A percentile compares a stretch with the other conserved stretches of the same genome.
phyloP scores from a whole-genome alignment of 768 basidiomycete species.

The Royoungia palumana region DNA sequence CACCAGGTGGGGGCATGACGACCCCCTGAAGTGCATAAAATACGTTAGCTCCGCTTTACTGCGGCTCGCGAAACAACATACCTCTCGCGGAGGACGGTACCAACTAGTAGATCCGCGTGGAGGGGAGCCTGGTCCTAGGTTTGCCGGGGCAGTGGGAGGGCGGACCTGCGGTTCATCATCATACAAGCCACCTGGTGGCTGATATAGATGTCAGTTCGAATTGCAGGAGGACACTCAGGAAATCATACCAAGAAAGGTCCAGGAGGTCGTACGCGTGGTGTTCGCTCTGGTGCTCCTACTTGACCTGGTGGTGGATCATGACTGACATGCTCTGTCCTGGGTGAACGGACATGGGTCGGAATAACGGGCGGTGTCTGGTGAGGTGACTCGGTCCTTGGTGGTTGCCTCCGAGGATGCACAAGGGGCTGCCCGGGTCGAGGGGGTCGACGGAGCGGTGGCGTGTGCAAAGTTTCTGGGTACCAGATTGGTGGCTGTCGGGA shows the following conservation, averaged over 20 bases:
- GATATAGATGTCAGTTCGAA: slow-evolving; percentile 4
- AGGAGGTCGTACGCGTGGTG: slow-evolving; percentile 24
- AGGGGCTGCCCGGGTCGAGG: slow-evolving; percentile 8
- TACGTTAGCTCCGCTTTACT: neutral
- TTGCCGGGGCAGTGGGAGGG: slow-evolving; percentile 24
- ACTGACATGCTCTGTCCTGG: neutral
- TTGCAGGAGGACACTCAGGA: neutral
- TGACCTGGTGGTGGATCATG: slow-evolving; percentile 12
- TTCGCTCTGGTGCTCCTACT: slow-evolving; percentile 14
- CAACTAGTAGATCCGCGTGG: slow-evolving; percentile 19
- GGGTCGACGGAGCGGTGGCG: slow-evolving; percentile 5
- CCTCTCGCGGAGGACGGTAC: slow-evolving; percentile 21
- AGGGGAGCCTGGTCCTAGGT: slow-evolving; percentile 16
- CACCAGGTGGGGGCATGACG: slow-evolving; percentile 25
- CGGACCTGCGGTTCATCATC: slow-evolving; percentile 8
- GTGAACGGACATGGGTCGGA: slow-evolving; percentile 5
- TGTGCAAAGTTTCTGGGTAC: slow-evolving; percentile 18
- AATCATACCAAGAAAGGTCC: slow-evolving; percentile 19
- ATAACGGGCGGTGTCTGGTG: slow-evolving; percentile 5
- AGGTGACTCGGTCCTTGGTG: neutral
- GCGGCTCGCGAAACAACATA: slow-evolving; percentile 5
- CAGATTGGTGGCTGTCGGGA: slow-evolving; percentile 22
- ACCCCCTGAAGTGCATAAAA: slow-evolving; percentile 14
- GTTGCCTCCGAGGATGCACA: neutral
- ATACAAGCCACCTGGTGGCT: slow-evolving; percentile 22